Evolutionary conservation across 257 asterid genomes (phyloP).

Genomic region (Solanum stenotomum): DNA sequence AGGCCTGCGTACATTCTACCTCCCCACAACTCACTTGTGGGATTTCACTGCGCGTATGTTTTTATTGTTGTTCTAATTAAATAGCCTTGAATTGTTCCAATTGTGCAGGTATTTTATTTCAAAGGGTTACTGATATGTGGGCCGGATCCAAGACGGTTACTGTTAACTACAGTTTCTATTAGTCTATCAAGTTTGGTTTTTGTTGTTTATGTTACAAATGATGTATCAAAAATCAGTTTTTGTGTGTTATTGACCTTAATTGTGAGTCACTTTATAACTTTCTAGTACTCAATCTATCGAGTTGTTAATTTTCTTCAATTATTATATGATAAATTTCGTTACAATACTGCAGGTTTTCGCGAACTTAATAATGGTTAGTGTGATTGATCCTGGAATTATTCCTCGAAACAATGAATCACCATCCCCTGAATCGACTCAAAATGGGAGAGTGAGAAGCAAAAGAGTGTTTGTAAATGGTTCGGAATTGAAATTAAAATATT

Average conservation of each 20-base stretch:
- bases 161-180: conserved; percentile 3
- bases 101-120: conserved; percentile 12
- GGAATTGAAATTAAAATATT: conserved; percentile 22
- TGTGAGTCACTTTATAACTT: conserved; percentile 3
- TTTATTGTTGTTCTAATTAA: no score
- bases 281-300: not conserved
- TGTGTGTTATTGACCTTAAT: not conserved
- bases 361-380: conserved; percentile 9
- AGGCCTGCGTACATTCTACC: no score
- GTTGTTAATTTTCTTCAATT: not conserved
- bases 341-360: not conserved
- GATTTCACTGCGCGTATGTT: no score
- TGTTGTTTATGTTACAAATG: conserved; percentile 1
- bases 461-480: conserved; percentile 8
- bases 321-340: no score
- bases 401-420: not conserved
- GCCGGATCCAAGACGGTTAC: conserved; percentile 17
- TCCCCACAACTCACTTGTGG: no score
- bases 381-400: conserved; percentile 11
- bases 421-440: not conserved
- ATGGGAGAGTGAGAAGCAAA: not conserved
- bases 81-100: not conserved
- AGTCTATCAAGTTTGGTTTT: conserved; percentile 15
- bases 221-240: not conserved
- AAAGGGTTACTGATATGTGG: conserved; percentile 13